Percentiles rank a stretch among this genome's conserved stretches.
Evolutionary conservation across 371 early-diverging fungal genomes (phyloP).

Genomic region (Rhizomucor pusillus): DNA sequence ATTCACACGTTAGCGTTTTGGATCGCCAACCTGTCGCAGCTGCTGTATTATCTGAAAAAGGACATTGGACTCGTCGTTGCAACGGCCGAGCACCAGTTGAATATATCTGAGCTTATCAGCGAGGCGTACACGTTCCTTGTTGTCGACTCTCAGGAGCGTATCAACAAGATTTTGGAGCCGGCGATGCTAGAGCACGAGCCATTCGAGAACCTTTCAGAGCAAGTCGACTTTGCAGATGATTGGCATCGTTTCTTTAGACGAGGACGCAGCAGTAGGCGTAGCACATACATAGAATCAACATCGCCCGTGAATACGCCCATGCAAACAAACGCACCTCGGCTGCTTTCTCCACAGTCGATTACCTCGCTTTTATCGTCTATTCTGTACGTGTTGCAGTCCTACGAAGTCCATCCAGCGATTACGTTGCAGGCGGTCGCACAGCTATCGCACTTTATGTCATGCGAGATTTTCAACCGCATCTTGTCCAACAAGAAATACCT

Average conservation of each 20-base stretch:
- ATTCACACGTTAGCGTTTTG: constrained; percentile 65
- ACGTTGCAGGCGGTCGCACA: constrained; percentile 69
- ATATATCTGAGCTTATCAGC: constrained; percentile 67
- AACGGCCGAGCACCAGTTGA: constrained; percentile 61
- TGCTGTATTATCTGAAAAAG: constrained; percentile 78
- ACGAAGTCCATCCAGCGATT: constrained; percentile 66
- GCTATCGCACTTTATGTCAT: constrained; percentile 68
- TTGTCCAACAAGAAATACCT: constrained; percentile 68
- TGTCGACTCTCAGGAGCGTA: constrained; percentile 51
- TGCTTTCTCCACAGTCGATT: constrained; percentile 58
- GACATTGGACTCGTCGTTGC: constrained; percentile 66
- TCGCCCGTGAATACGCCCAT: no score
- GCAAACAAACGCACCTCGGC: constrained; percentile 17
- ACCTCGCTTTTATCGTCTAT: constrained; percentile 66
- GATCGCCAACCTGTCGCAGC: constrained; percentile 75
- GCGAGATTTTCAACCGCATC: constrained; percentile 81
- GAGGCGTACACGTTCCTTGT: constrained; percentile 68
- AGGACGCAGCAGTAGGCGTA: constrained; percentile 29
- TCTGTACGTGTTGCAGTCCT: constrained; percentile 49
- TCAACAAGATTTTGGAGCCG: constrained; percentile 57
- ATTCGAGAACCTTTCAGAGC: constrained; percentile 60
- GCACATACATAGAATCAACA: no score
- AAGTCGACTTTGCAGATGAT: constrained; percentile 63
- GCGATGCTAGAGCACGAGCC: constrained; percentile 71
- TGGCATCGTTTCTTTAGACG: constrained; percentile 52